Conservation (phyloP, 1,139 yeast genomes). For the Pichia sp. region DNA sequence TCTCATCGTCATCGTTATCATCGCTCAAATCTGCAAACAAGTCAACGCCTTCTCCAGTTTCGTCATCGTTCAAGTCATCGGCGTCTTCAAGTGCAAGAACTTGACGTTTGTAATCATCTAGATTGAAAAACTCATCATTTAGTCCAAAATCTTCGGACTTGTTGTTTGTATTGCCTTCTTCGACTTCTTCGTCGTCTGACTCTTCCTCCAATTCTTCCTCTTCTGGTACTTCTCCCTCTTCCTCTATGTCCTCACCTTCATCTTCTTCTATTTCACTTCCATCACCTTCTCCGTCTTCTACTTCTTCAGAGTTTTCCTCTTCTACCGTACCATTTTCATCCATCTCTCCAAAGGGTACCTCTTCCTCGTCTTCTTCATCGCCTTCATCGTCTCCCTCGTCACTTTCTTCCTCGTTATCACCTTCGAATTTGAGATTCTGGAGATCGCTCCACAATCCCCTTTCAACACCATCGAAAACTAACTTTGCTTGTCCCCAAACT, state of each 20-base stretch:
- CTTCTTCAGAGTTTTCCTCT: constrained; percentile 36
- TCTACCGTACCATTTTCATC: constrained; percentile 37
- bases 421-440: constrained; percentile 36
- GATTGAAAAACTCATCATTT: constrained; percentile 80
- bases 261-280: constrained; percentile 19
- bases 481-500: constrained; percentile 88
- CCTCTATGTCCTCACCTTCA: constrained; percentile 22
- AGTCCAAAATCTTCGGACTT: constrained; percentile 54
- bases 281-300: constrained; percentile 25
- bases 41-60: constrained; percentile 56
- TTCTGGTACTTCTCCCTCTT: constrained; percentile 16
- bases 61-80: constrained; percentile 31
- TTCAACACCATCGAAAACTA: constrained; percentile 69
- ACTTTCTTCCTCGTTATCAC: constrained; percentile 26
- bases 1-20: constrained; percentile 63
- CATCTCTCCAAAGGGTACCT: constrained; percentile 18
- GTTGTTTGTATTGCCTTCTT: constrained; percentile 25
- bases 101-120: constrained; percentile 82
- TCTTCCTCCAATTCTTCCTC: constrained; percentile 20
- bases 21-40: constrained; percentile 57
- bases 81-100: constrained; percentile 62
- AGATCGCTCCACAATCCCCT: constrained; percentile 48
- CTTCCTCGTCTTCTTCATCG: constrained; percentile 28
- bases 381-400: constrained; percentile 29
- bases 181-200: constrained; percentile 23